These are phyloP conservation scores for Aquanectria penicillioides DNA, from an alignment of 2,329 filamentous ascomycete genomes.

Conservation along the genomic window DNA sequence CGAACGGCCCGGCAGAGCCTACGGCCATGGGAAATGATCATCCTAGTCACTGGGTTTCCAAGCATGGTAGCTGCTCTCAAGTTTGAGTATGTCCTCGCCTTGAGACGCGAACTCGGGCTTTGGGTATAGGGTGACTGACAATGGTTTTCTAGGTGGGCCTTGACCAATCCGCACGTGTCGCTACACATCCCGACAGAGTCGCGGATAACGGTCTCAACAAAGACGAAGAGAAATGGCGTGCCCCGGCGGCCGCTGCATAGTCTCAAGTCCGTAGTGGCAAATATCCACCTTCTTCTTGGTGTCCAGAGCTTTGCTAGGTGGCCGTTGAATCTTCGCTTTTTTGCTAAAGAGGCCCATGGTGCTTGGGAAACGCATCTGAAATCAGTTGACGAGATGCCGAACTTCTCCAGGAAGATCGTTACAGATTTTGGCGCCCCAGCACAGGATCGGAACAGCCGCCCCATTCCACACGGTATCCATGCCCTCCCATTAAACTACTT, in stretches of 20 bases:
- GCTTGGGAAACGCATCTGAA: slow-evolving; percentile 73
- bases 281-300: slow-evolving; percentile 82
- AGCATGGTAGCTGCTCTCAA: slow-evolving; percentile 88
- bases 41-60: slow-evolving; percentile 87
- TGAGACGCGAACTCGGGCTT: neutral
- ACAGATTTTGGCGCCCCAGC: slow-evolving; percentile 71
- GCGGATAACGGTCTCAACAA: slow-evolving; percentile 64
- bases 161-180: slow-evolving; percentile 85
- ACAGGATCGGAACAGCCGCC: no score
- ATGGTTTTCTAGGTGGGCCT: slow-evolving; percentile 77
- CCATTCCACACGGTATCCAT: slow-evolving; percentile 63
- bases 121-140: neutral
- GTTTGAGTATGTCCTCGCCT: slow-evolving; percentile 76
- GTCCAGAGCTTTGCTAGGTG: slow-evolving; percentile 83
- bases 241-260: slow-evolving; percentile 67
- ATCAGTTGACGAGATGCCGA: slow-evolving; percentile 58
- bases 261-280: slow-evolving; percentile 76
- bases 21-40: slow-evolving; percentile 92
- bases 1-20: slow-evolving; percentile 75
- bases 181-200: slow-evolving; percentile 76
- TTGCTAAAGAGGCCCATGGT: slow-evolving; percentile 73
- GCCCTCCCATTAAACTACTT: slow-evolving; percentile 65
- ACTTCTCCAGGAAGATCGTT: slow-evolving; percentile 61
- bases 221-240: slow-evolving; percentile 62
- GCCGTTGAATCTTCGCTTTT: slow-evolving; percentile 86